These are phyloP conservation scores for Allantophomopsis lycopodina DNA, from an alignment of 2,329 filamentous ascomycete species.

Conservation along the genomic window DNA sequence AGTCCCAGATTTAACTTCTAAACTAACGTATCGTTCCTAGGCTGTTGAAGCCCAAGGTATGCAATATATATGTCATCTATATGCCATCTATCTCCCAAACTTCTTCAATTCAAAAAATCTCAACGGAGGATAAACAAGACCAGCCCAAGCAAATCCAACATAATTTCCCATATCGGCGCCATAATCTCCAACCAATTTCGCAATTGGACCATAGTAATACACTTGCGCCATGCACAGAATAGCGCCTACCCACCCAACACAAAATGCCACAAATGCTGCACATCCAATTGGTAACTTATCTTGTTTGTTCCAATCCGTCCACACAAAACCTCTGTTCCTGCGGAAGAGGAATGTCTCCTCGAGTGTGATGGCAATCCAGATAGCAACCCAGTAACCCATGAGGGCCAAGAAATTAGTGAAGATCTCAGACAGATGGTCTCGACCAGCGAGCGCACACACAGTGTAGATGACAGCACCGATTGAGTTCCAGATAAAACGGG, in stretches of 20 bases:
- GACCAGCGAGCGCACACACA: constrained; percentile 46
- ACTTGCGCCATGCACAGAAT: constrained; percentile 54
- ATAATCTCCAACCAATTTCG: constrained; percentile 34
- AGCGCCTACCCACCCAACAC: constrained; percentile 49
- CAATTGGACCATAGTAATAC: constrained; percentile 46
- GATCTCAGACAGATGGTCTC: constrained; percentile 43
- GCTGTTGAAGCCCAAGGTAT: no score
- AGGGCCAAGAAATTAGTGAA: constrained; percentile 55
- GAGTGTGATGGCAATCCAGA: constrained; percentile 46
- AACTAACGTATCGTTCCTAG: no score
- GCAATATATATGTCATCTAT: constrained; percentile 5
- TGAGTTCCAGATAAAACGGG: constrained; percentile 49
- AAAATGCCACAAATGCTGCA: constrained; percentile 44
- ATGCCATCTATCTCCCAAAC: constrained; percentile 13
- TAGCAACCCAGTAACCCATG: constrained; percentile 56
- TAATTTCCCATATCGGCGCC: constrained; percentile 17
- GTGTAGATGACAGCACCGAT: constrained; percentile 45
- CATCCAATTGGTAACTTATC: constrained; percentile 44
- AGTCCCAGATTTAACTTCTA: no score
- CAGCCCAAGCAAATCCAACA: constrained; percentile 45
- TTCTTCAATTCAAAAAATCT: constrained; percentile 18
- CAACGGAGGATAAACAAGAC: constrained; percentile 33
- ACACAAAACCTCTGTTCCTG: constrained; percentile 34
- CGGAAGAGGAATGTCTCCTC: constrained; percentile 50
- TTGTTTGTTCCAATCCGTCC: constrained; percentile 43